Evolutionary conservation across 306 rosid species (phyloP).

Genomic region (Amphicarpaea edgeworthii): DNA sequence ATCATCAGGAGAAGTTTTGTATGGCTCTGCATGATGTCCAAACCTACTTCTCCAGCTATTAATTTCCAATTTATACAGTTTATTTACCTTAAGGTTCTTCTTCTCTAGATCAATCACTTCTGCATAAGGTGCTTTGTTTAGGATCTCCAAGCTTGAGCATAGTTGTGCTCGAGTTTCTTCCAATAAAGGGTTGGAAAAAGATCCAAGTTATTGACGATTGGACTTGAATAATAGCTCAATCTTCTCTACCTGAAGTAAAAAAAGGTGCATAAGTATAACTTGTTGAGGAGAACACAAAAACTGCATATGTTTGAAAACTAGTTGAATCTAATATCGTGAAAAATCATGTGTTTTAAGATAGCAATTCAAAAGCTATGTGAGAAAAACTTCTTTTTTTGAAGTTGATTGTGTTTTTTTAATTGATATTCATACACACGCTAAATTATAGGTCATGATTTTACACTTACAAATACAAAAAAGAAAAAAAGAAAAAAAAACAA

Average conservation of each 20-base stretch:
- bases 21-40: slow-evolving; percentile 50
- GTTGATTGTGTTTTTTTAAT: too few relatives aligned
- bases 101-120: slow-evolving; percentile 42
- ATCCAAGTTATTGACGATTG: slow-evolving; percentile 50
- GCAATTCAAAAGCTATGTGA: too few relatives aligned
- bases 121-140: slow-evolving; percentile 56
- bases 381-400: too few relatives aligned
- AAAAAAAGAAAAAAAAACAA: too few relatives aligned
- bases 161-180: slow-evolving; percentile 72
- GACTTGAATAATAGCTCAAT: slow-evolving; percentile 58
- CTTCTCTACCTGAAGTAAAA: slow-evolving; percentile 49
- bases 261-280: background rate
- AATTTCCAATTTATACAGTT: slow-evolving; percentile 48
- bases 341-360: too few relatives aligned
- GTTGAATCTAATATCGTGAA: too few relatives aligned
- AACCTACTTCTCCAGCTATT: slow-evolving; percentile 60
- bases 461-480: too few relatives aligned
- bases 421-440: too few relatives aligned
- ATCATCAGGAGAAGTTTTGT: slow-evolving; percentile 68
- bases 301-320: too few relatives aligned
- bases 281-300: background rate
- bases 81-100: slow-evolving; percentile 16
- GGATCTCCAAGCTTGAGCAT: slow-evolving; percentile 55
- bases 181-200: slow-evolving; percentile 56
- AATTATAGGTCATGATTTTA: too few relatives aligned